Evolutionary conservation across 768 basidiomycete genomes (phyloP), one percentile per base, ranked within the genome.

Genomic region (Leccinum aurantiacum): DNA sequence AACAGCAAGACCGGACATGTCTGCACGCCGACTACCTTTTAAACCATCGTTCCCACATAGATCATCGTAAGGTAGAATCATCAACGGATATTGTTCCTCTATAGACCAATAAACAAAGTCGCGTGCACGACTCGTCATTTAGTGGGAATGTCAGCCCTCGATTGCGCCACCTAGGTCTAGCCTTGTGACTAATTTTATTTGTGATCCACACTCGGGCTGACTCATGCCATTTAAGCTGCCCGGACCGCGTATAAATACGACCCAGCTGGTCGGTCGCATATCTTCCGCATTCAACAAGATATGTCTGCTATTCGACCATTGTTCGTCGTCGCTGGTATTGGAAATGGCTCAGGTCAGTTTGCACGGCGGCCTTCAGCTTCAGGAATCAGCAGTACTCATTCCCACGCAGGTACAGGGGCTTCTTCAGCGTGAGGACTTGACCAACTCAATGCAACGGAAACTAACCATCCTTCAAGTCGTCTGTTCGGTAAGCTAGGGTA

Each of bases 1-100:
- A 88, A 90, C 73, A 89, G 87, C 81, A 93, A 93, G 77, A 90
- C 84, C n/a, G 91, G 86, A 35, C 90, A 91, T 65, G 67, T 87
- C 48, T 74, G n/a, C 72, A 74, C 48, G 71, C 67, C 38, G 53
- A 33, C 31, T 31, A 31, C 31, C 31, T 31, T 31, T 31, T 11
- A 11, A 33, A 33, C 31, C 31, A 33, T 33, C 31, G 31, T 33
- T 33, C 31, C 11, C 33, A 33, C 33, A 33, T 4, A 4, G 33
- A 33, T 33, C 33, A 33, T 33, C 33, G 33, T 33, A 33, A 13
- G 33, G 37, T 38, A 38, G 37, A 15, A 38, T 15, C 37, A 13
- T 13, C 11, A 33, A 33, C 4, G 11, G 31, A 13, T 13, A 33
- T 11, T 33, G 31, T 13, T 37, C 35, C 0, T 37, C 14, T 58